A percentile compares a stretch with the other conserved stretches of the same genome.
Evolutionary conservation across 441 rosid genomes (phyloP).

Genomic region (Erysimum cheiri): DNA sequence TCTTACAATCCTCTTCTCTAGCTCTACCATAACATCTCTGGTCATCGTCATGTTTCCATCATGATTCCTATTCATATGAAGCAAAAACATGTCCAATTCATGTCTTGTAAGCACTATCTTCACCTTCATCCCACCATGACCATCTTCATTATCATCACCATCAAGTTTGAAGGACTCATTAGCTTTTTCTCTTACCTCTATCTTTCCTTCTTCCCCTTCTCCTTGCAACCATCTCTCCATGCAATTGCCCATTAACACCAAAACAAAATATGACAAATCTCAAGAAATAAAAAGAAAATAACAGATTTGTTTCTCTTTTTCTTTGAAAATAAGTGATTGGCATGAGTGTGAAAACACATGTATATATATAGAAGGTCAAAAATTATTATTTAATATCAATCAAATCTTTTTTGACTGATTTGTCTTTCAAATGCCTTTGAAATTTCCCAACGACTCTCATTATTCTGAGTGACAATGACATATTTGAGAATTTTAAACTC

Average conservation of each 20-base stretch:
- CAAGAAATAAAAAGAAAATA: slow-evolving; percentile 1
- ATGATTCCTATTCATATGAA: slow-evolving; percentile 48
- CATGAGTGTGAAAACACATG: slow-evolving; percentile 35
- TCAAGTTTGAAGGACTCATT: slow-evolving; percentile 24
- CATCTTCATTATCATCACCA: slow-evolving; percentile 33
- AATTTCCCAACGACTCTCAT: slow-evolving; percentile 43
- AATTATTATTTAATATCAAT: slow-evolving; percentile 20
- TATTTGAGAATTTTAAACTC: background rate
- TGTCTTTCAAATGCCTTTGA: slow-evolving; percentile 29
- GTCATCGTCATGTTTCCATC: slow-evolving; percentile 49
- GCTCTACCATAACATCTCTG: slow-evolving; percentile 57
- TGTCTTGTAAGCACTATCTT: slow-evolving; percentile 80
- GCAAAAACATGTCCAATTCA: slow-evolving; percentile 72
- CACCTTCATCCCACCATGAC: slow-evolving; percentile 57
- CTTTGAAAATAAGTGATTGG: slow-evolving; percentile 26
- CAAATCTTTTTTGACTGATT: slow-evolving; percentile 36
- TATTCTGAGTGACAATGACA: slow-evolving; percentile 36
- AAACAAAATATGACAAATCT: slow-evolving; percentile 8
- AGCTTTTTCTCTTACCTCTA: slow-evolving; percentile 22
- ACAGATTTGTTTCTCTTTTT: slow-evolving; percentile 20
- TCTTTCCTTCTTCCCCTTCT: slow-evolving; percentile 40
- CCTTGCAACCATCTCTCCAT: slow-evolving; percentile 42
- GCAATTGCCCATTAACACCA: slow-evolving; percentile 73
- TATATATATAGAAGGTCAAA: slow-evolving; percentile 21
- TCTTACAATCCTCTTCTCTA: slow-evolving; percentile 52